Evolutionary conservation across 176 grass and related monocot species (phyloP).

Genomic region (Bromus sterilis): DNA sequence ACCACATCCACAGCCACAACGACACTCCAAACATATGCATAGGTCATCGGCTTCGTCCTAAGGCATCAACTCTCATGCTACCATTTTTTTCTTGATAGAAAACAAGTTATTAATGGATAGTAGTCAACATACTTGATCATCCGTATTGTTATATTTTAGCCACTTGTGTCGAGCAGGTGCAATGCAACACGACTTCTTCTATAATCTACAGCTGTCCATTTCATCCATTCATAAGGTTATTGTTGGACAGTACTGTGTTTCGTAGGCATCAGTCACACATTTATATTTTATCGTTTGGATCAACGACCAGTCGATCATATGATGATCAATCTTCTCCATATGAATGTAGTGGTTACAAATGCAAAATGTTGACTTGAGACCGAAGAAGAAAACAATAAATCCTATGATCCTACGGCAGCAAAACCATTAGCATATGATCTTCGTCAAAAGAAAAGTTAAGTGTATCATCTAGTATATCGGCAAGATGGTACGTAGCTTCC

Average conservation of each 20-base stretch:
- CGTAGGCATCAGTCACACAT: not conserved
- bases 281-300: not conserved
- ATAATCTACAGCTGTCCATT: not conserved
- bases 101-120: too few relatives aligned
- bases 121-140: not conserved
- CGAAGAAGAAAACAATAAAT: not conserved
- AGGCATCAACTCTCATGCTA: not conserved
- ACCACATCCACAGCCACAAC: not conserved
- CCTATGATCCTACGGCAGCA: not conserved
- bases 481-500: not conserved
- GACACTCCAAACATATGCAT: not conserved
- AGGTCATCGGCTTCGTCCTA: fast-evolving
- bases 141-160: not conserved
- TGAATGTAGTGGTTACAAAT: not conserved
- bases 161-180: slow-evolving; percentile 8
- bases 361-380: not conserved
- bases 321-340: not conserved
- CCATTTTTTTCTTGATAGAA: not conserved
- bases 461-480: not conserved
- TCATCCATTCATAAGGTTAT: not conserved
- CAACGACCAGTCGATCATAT: not conserved
- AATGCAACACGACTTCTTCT: not conserved
- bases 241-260: not conserved
- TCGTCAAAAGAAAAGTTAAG: too few relatives aligned
- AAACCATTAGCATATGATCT: not conserved